Base-by-base conservation (phyloP, 768 basidiomycete species). In the Pulveroboletus sp. region DNA sequence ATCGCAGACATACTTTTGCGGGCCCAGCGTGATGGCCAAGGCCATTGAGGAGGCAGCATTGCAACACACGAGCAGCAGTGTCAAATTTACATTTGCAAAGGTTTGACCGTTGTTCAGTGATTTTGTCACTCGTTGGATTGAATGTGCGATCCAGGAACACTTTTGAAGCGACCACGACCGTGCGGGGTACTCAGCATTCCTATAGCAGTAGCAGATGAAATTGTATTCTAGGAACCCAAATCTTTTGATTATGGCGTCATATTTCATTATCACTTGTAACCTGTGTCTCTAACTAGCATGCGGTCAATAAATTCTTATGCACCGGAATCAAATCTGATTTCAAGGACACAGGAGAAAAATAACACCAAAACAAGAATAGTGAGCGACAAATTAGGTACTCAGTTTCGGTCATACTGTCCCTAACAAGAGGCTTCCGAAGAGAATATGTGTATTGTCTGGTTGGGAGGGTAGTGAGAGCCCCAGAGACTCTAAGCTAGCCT, bases 11-110 rank as follows among this genome's bases (percentile, higher is more conserved):
- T 93, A 90, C 71, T 93, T 91, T 76, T 93, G 92, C 62, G 92
- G 92, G 28, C 90, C 93, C 21, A 77, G 77, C 47, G 74, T 65
- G 17, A 76, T 96, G 38, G 89, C 88, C 18, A 86, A 85, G 47
- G 72, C 80, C 11, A 83, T 96, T 70, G 86, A 86, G 65, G 76
- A 81, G 52, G 89, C 89, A 10, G 81, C 84, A 11, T 63, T 78
- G 28, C 71, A 76, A 31, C 73, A 82, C 52, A 76, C 74, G 3
- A 75, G 74, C 44, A 61, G 80, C 11, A 69, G 73, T 32, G 79
- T 94, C 39, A 69, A 83, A 40, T 93, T 93, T 69, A 74, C 76
- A 1, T 94, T 96, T 66, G 83, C 85, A 17, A 94, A 94, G 82
- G 92, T 80, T 51, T 59, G 75, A 59, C 60, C 61, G 50, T 58